These are phyloP conservation scores for Acanthamoeba lenticulata DNA, from an alignment of 208 protist genomes.

Conservation along the genomic window DNA sequence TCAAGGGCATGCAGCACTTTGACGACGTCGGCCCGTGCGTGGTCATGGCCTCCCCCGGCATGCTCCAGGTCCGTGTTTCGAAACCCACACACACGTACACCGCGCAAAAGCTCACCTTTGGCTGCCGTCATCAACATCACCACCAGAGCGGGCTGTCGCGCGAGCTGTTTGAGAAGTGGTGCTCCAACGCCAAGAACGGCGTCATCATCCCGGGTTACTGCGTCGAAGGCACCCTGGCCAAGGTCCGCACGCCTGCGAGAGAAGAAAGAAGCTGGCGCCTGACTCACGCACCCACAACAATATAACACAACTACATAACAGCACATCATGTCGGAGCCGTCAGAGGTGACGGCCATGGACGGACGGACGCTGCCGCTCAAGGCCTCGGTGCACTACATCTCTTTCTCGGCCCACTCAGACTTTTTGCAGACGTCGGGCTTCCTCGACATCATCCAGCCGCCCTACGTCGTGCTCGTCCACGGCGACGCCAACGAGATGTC, in stretches of 20 bases:
- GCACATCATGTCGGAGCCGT: conserved; percentile 91
- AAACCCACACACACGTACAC: background rate
- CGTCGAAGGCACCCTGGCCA: conserved; percentile 97
- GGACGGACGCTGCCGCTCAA: conserved; percentile 92
- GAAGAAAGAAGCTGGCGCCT: background rate
- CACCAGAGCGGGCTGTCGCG: conserved; percentile 97
- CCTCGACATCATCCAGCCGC: conserved; percentile 79
- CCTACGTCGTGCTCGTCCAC: conserved; percentile 94
- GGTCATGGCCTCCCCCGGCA: conserved; percentile 81
- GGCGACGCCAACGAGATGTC: conserved; percentile 95
- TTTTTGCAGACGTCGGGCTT: conserved; percentile 88
- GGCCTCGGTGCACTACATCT: conserved; percentile 95
- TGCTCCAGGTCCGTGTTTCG: conserved; percentile 58
- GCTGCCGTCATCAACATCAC: too few relatives aligned
- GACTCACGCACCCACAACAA: background rate
- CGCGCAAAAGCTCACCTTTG: background rate
- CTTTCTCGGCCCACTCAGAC: conserved; percentile 98
- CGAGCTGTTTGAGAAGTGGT: conserved; percentile 98
- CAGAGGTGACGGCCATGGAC: conserved; percentile 79
- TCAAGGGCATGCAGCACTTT: conserved; percentile 92
- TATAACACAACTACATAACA: conserved; percentile 89
- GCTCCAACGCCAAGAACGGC: conserved; percentile 94
- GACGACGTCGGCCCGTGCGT: conserved; percentile 88
- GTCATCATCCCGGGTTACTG: conserved; percentile 97
- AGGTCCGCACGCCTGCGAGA: conserved; percentile 74